Evolutionary conservation across 1,284 basidiomycete genomes (phyloP), one percentile per base, ranked within the genome.

Genomic region (Rhodotorula glutinis): DNA sequence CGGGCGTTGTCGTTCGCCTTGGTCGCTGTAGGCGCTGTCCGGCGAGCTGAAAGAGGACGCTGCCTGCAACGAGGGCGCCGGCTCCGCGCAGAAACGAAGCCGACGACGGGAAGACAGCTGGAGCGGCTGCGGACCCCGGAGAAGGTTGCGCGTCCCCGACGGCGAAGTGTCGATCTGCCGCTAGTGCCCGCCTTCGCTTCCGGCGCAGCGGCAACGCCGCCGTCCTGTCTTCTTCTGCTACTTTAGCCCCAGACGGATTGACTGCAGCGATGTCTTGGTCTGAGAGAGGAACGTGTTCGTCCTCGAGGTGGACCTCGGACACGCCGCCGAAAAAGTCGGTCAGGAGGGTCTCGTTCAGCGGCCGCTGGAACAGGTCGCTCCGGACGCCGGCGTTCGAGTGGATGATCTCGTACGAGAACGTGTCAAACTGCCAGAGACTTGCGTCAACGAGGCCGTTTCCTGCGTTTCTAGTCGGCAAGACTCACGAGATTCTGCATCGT

Each of bases 271-370:
- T 10, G 25, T 21, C 33, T 25, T 41, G 19, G 21, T 16, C 27
- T 2, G 53, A 13, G 23, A 1, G 19, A 9, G 14, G 25, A 0
- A 17, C 41, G 19, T 2, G 25, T 0, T 29, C n/a, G 5, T 25
- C 29, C 4, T 27, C 23, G 40, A 68, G 41, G n/a, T 49, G 47
- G 0, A 89, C 91, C 66, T 89, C 87, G 4, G 90, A 84, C 14
- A 97, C 91, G 1, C 90, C 92, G 4, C 95, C 95, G 74, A 98
- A 92, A 78, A 98, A 98, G 79, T 98, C 94, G 7, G 94, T 97
- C 68, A 98, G 84, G 23, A 88, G 85, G 0, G 89, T 85, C n/a
- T 86, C 79, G 53, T 83, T 80, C 16, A 93, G 81, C 2, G 85
- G 80, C n/a, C 90, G 83, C 19, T 72, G 69, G 79, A 92, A 96